Evolutionary conservation across 495 filamentous ascomycete genomes (phyloP).

Genomic region (Tuber brumale): DNA sequence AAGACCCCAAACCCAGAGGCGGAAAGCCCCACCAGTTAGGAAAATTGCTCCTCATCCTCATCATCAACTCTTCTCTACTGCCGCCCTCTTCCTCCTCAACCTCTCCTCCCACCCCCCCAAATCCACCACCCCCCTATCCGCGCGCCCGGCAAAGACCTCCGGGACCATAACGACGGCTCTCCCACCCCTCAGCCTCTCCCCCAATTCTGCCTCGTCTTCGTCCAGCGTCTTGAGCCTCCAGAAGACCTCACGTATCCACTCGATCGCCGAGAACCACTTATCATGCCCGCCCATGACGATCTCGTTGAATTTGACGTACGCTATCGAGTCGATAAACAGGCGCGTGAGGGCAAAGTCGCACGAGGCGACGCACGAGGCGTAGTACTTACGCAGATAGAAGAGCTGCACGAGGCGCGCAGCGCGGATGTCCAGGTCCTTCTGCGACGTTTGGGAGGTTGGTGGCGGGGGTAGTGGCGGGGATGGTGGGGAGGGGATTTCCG

Average conservation of each 20-base stretch:
- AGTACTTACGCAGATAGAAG: constrained; percentile 40
- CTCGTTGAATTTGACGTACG: constrained; percentile 42
- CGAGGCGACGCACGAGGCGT: constrained; percentile 35
- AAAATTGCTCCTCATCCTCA: not conserved
- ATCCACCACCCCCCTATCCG: constrained; percentile 33
- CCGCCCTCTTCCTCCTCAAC: constrained; percentile 14
- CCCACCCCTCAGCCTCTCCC: constrained; percentile 29
- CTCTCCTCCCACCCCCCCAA: constrained; percentile 29
- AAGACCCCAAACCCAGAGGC: not conserved
- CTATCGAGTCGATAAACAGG: constrained; percentile 40
- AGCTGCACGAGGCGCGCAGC: constrained; percentile 36
- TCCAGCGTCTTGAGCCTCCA: constrained; percentile 36
- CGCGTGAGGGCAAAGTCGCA: constrained; percentile 35
- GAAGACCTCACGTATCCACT: constrained; percentile 40
- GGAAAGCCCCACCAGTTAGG: not conserved
- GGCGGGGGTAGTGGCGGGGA: constrained; percentile 39
- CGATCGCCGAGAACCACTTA: constrained; percentile 39
- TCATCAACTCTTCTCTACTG: not conserved
- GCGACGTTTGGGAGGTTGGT: constrained; percentile 36
- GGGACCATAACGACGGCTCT: constrained; percentile 34
- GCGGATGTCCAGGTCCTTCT: constrained; percentile 31
- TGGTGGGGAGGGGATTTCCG: constrained; percentile 32
- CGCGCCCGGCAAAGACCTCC: constrained; percentile 27
- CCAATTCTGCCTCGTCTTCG: constrained; percentile 12
- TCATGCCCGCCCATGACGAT: constrained; percentile 39